Evolutionary conservation across 2,329 filamentous ascomycete species (phyloP), one percentile per base, ranked within the genome.

Genomic region (Penicillium nordicum): DNA sequence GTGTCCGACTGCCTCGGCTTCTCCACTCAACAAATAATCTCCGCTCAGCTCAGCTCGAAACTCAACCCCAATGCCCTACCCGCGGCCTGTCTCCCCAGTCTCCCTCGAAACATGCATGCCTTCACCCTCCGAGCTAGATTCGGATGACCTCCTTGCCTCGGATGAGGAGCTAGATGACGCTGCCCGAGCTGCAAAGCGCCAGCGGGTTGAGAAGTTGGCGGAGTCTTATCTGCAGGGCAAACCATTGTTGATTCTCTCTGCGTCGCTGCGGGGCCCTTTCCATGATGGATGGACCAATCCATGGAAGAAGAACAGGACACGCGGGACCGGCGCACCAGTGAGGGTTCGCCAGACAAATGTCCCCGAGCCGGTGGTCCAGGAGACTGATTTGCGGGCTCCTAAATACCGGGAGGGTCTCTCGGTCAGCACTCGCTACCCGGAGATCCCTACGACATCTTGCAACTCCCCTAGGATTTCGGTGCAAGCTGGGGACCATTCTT

Each of bases 201-300:
- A 70, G 56, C 72, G 75, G 57, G 75, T 79, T 44, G 76, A 80
- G 65, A 68, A 61, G 36, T 66, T 75, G 32, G 78, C 67, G 18
- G 69, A 69, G 43, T 67, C 72, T 9, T 79, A 80, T 64, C 64
- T 78, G 38, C 64, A 74, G 34, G 78, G 78, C 27, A 65, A 69
- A 29, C 70, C 71, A 16, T 64, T 78, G 10, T 79, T 78, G 53
- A 79, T 81, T 43, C 64, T 77, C 11, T 78, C 74, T 6, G 78
- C 78, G 12, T 71, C 72, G 9, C 66, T 81, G 21, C 72, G 68
- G 42, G 79, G 79, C 0, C 78, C 78, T 1, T 76, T 81, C 32
- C 71, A 75, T 5, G 57, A 70, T 25, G 70, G 63, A 27, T 81
- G 79, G 79, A 59, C 62, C 5, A 80, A 80, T 61, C 79, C 78